Evolutionary conservation across 1,284 basidiomycete genomes (phyloP).

Genomic region (Leccinum subatratum): DNA sequence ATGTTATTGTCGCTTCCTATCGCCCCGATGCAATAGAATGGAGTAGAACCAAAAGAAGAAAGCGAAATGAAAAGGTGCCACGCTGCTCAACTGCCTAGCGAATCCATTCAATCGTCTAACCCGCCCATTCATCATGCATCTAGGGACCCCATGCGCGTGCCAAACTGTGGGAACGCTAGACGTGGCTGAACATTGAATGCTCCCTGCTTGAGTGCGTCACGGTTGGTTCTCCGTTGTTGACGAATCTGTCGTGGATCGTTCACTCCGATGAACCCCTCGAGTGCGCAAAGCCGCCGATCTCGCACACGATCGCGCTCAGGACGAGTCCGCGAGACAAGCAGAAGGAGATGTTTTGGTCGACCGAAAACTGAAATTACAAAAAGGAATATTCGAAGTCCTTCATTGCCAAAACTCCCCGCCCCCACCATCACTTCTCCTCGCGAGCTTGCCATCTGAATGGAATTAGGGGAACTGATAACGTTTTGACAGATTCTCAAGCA

Average conservation of each 20-base stretch:
- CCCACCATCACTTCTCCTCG: not conserved
- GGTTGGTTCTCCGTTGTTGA: not conserved
- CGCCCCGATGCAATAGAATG: not conserved
- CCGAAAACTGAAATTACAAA: not conserved
- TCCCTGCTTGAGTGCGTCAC: not conserved
- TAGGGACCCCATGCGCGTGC: not conserved
- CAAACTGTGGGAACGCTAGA: not conserved
- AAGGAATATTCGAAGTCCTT: not conserved
- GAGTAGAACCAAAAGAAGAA: not conserved
- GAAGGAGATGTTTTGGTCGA: too few species aligned
- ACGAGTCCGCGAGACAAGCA: not conserved
- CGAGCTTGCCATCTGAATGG: not conserved
- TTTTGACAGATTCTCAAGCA: not conserved
- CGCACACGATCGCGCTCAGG: not conserved
- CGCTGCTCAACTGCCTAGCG: not conserved
- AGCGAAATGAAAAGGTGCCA: not conserved
- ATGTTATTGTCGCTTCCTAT: not conserved
- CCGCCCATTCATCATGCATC: not conserved
- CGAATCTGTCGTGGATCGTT: not conserved
- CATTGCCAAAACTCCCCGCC: not conserved
- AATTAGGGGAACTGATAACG: not conserved
- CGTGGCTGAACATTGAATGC: not conserved
- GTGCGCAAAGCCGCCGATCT: not conserved
- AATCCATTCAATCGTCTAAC: not conserved
- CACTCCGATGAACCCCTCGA: not conserved